Conservation (phyloP, 352 stramenopile genomes). For the Globisporangium cederbergense region DNA sequence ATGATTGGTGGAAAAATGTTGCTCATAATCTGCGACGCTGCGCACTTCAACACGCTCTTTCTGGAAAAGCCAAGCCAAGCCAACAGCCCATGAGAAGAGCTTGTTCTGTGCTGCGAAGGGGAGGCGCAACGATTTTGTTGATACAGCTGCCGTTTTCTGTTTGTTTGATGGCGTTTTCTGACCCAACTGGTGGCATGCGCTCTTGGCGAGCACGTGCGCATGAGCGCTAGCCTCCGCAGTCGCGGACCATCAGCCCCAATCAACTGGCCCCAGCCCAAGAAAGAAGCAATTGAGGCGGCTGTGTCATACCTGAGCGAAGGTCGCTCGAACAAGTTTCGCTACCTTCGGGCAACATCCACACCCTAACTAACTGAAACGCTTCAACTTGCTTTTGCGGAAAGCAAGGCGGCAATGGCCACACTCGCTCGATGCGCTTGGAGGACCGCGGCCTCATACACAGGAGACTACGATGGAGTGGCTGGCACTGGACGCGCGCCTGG, state of each 20-base stretch:
- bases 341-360: constrained; percentile 6
- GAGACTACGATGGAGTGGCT: constrained; percentile 38
- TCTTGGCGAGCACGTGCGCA: background rate
- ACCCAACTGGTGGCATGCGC: constrained; percentile 4
- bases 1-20: constrained; percentile 16
- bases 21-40: constrained; percentile 33
- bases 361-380: constrained; percentile 3
- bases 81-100: background rate
- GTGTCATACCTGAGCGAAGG: background rate
- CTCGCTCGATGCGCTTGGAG: background rate
- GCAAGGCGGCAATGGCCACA: background rate
- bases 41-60: constrained; percentile 11
- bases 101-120: constrained; percentile 1
- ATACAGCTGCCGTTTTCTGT: background rate
- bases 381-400: background rate
- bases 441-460: background rate
- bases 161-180: background rate
- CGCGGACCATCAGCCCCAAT: background rate
- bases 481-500: constrained; percentile 40
- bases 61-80: background rate
- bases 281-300: background rate
- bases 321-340: background rate
- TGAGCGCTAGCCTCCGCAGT: background rate
- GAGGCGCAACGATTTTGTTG: background rate
- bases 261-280: background rate